phyloP scores from a whole-genome alignment of 345 rosid species.

The Kernera saxatilis region DNA sequence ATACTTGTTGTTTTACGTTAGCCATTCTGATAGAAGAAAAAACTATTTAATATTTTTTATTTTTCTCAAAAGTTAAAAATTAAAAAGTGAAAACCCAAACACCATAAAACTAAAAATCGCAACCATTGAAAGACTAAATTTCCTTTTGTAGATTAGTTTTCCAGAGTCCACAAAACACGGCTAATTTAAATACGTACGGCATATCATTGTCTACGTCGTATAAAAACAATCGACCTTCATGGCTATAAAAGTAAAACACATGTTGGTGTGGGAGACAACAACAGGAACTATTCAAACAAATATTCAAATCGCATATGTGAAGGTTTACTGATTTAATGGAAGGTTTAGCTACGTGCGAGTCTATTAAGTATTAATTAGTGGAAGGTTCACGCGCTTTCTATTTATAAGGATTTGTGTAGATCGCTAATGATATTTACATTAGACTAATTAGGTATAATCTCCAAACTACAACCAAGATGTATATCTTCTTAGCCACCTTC shows the following conservation, averaged over 20 bases:
- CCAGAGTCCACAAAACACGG: conserved; percentile 4
- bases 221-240: background rate
- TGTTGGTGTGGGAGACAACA: background rate
- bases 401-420: background rate
- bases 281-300: background rate
- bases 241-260: background rate
- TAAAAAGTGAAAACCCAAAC: background rate
- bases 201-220: background rate
- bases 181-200: background rate
- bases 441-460: background rate
- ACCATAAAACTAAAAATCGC: background rate
- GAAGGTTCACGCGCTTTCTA: background rate
- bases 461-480: background rate
- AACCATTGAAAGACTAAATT: background rate
- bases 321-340: background rate
- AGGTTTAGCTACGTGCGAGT: background rate
- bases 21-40: background rate
- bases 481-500: too few relatives aligned
- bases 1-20: background rate
- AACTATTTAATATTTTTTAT: background rate
- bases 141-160: background rate
- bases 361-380: background rate
- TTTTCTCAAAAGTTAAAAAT: background rate
- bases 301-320: background rate
- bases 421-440: background rate